Percentiles rank a stretch among this genome's conserved stretches.
These are phyloP conservation scores for Paramecium tetraurelia DNA, from an alignment of 73 alveolate species.

Conservation along the genomic window DNA sequence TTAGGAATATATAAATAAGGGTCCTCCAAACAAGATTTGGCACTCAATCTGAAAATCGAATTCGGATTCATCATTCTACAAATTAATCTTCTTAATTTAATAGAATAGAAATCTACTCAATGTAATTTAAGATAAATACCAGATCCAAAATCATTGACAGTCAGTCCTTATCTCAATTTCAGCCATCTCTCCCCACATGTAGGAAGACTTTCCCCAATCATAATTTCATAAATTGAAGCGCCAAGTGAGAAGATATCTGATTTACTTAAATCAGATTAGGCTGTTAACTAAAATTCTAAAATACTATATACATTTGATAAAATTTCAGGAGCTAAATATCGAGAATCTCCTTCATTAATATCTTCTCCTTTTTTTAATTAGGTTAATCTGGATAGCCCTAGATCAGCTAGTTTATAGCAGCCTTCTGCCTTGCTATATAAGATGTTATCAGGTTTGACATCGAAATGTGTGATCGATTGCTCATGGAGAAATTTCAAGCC, in stretches of 20 bases:
- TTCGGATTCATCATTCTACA: constrained; percentile 42
- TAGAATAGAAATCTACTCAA: neutral
- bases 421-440: constrained; percentile 71
- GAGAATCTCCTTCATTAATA: constrained; percentile 83
- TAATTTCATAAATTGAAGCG: constrained; percentile 58
- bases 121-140: neutral
- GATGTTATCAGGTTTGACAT: constrained; percentile 95
- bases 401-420: constrained; percentile 88
- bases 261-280: constrained; percentile 56
- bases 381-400: constrained; percentile 82
- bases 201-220: constrained; percentile 52
- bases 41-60: neutral
- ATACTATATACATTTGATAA: constrained; percentile 60
- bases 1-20: neutral
- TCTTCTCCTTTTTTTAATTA: constrained; percentile 66
- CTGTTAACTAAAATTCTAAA: neutral
- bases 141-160: constrained; percentile 13
- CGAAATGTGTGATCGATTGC: constrained; percentile 92
- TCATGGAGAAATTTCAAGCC: constrained; percentile 92
- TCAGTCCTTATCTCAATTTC: constrained; percentile 34
- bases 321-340: constrained; percentile 82
- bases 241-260: constrained; percentile 68
- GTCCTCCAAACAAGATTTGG: neutral
- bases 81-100: neutral
- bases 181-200: constrained; percentile 61